These are phyloP conservation scores for Cytospora piceicola DNA, from an alignment of 2,329 filamentous ascomycete genomes.

Conservation along the genomic window DNA sequence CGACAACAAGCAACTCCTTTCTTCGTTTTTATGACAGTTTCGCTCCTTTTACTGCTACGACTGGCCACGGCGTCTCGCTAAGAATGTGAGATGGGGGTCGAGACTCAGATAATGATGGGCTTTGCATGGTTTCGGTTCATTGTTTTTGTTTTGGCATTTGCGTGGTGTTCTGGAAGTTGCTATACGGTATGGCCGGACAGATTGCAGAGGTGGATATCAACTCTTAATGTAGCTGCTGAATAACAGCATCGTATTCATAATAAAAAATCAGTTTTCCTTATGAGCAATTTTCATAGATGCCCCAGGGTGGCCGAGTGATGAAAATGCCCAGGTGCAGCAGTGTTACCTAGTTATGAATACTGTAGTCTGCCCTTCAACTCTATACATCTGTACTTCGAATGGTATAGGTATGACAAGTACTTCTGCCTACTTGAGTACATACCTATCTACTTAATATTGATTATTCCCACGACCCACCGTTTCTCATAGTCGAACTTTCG, in stretches of 20 bases:
- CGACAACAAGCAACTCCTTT: neutral
- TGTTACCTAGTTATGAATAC: too few relatives aligned
- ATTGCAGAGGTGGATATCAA: constrained; percentile 1
- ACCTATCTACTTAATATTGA: too few relatives aligned
- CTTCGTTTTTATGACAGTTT: neutral
- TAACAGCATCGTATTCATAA: neutral
- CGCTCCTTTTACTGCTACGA: constrained; percentile 1
- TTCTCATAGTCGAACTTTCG: too few relatives aligned
- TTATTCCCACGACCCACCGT: too few relatives aligned
- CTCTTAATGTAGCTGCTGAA: neutral
- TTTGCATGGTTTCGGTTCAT: constrained; percentile 8
- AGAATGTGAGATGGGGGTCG: neutral
- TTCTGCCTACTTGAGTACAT: too few relatives aligned
- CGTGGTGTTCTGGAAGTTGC: neutral
- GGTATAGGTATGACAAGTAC: too few relatives aligned
- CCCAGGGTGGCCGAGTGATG: neutral
- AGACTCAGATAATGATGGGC: constrained; percentile 3
- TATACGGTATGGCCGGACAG: neutral
- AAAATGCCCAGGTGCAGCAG: neutral
- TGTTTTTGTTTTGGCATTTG: neutral
- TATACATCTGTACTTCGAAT: too few relatives aligned
- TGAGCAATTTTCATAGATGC: neutral
- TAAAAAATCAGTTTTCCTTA: neutral
- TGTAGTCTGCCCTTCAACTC: too few relatives aligned
- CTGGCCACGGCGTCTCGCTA: neutral